Evolutionary conservation across 768 basidiomycete genomes (phyloP).

Genomic region (Macrolepiota fuliginosa): DNA sequence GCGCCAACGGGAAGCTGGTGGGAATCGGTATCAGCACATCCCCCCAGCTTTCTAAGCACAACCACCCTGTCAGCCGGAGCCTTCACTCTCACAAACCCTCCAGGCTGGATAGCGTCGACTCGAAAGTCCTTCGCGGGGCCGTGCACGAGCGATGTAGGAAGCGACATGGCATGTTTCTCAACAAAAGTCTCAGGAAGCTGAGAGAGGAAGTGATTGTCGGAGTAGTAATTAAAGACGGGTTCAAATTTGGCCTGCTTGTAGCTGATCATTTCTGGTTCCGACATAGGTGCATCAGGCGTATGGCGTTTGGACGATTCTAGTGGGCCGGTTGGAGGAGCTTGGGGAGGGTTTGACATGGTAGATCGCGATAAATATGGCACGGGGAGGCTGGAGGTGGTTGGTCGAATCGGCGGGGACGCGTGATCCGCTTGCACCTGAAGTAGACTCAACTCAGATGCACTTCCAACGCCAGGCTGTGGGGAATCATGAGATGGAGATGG

Average conservation of each 20-base stretch:
- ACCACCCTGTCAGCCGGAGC: not conserved
- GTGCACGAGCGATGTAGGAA: not conserved
- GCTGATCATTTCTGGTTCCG: not conserved
- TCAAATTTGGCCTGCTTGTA: not conserved
- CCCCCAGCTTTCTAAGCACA: not conserved
- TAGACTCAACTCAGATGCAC: not conserved
- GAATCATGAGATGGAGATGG: not conserved
- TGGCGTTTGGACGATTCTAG: not conserved
- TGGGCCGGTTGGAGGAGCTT: not conserved
- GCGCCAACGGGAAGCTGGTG: not conserved
- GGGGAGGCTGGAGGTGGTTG: not conserved
- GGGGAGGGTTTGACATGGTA: not conserved
- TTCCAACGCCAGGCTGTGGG: not conserved
- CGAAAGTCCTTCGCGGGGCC: not conserved
- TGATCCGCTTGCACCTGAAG: not conserved
- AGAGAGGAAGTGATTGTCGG: not conserved
- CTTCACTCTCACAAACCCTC: not conserved
- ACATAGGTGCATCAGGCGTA: not conserved
- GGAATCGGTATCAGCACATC: not conserved
- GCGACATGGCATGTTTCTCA: not conserved
- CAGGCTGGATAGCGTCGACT: too few relatives aligned
- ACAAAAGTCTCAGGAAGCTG: not conserved
- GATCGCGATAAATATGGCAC: not conserved
- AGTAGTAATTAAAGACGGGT: not conserved
- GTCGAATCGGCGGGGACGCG: not conserved